These are phyloP conservation scores for Paraphoma chrysanthemicola DNA, from an alignment of 2,329 filamentous ascomycete species.

Conservation along the genomic window DNA sequence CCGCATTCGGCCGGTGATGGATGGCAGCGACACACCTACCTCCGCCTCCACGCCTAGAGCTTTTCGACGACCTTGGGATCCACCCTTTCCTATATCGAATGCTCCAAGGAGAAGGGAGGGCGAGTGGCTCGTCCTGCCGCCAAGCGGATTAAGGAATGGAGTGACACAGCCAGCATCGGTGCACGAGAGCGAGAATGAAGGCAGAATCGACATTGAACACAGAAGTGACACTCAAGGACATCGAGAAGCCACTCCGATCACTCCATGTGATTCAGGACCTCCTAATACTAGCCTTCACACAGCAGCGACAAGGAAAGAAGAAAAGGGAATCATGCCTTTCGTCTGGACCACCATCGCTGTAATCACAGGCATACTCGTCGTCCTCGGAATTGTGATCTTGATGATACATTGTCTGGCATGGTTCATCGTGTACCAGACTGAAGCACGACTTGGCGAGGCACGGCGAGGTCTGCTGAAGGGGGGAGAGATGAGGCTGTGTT, in stretches of 20 bases:
- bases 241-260: no score
- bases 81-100: conserved; percentile 24
- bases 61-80: conserved; percentile 34
- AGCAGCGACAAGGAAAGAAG: background rate
- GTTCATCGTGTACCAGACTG: conserved; percentile 40
- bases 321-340: background rate
- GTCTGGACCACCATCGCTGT: conserved; percentile 9
- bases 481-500: conserved; percentile 41
- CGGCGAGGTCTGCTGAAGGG: conserved; percentile 29
- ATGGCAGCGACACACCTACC: conserved; percentile 14
- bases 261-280: no score
- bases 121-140: conserved; percentile 5
- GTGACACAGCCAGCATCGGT: background rate
- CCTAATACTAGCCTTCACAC: background rate
- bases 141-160: background rate
- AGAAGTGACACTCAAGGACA: no score
- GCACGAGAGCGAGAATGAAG: background rate
- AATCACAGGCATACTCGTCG: conserved; percentile 17
- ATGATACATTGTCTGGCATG: conserved; percentile 34
- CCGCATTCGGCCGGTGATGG: background rate
- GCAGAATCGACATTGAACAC: background rate
- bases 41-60: conserved; percentile 1
- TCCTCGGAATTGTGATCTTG: conserved; percentile 30
- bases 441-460: conserved; percentile 32
- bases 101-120: background rate